These are phyloP conservation scores for Salvia hispanica DNA, from an alignment of 257 asterid genomes.

Conservation along the genomic window DNA sequence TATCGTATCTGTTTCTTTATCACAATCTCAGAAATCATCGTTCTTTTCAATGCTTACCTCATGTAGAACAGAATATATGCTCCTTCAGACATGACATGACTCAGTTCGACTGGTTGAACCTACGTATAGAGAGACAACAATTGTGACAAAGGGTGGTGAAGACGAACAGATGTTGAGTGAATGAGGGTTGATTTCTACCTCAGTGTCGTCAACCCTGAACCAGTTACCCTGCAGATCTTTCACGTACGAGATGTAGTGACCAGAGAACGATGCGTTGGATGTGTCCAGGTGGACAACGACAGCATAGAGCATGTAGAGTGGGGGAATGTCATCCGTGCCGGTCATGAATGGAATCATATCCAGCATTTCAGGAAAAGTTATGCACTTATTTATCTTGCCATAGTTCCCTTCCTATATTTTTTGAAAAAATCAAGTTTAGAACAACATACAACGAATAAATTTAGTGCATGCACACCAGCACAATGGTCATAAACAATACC, in stretches of 20 bases:
- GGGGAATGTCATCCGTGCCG: constrained; percentile 76
- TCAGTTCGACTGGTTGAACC: constrained; percentile 70
- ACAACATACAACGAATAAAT: constrained; percentile 7
- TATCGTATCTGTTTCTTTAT: background rate
- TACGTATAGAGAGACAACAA: constrained; percentile 33
- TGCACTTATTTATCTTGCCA: constrained; percentile 83
- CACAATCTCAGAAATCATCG: background rate
- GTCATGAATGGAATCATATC: constrained; percentile 84
- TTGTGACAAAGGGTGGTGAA: background rate
- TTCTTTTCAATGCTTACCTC: constrained; percentile 50
- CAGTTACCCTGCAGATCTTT: constrained; percentile 78
- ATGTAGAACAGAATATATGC: constrained; percentile 86
- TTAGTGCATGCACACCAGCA: background rate
- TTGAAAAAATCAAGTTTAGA: constrained; percentile 16
- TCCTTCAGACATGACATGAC: constrained; percentile 79
- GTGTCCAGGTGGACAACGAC: constrained; percentile 81
- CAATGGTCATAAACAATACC: constrained; percentile 41
- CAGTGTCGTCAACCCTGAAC: constrained; percentile 79
- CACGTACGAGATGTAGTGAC: constrained; percentile 77
- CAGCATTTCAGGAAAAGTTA: constrained; percentile 77
- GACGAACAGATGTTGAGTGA: background rate
- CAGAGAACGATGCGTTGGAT: constrained; percentile 70
- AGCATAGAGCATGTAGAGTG: constrained; percentile 77
- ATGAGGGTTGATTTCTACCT: constrained; percentile 43
- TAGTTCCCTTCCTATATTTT: constrained; percentile 70